Evolutionary conservation across 1,139 yeast genomes (phyloP).

Genomic region (Lodderomyces theae): DNA sequence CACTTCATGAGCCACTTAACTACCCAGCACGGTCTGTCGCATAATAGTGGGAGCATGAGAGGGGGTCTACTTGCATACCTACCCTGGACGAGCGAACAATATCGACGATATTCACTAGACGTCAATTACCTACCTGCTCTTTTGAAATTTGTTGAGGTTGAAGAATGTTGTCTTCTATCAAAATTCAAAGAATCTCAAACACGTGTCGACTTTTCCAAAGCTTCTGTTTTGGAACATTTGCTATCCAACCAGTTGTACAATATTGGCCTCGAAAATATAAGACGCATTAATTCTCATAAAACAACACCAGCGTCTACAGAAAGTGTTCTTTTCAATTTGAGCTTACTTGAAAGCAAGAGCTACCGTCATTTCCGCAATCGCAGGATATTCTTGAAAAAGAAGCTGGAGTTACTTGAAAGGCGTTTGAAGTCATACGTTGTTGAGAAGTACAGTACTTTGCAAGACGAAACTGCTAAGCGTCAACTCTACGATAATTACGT

Average conservation of each 20-base stretch:
- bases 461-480: neutral
- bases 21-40: neutral
- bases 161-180: neutral
- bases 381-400: conserved; percentile 1
- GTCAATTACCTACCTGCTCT: conserved; percentile 1
- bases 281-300: neutral
- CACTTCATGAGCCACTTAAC: neutral
- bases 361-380: conserved; percentile 8
- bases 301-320: conserved; percentile 16
- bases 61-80: neutral
- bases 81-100: neutral
- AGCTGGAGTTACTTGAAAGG: conserved; percentile 1
- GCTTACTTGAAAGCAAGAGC: conserved; percentile 9
- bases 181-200: neutral
- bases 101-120: conserved; percentile 1
- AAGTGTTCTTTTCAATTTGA: conserved; percentile 22
- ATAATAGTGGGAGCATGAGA: neutral
- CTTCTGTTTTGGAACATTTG: conserved; percentile 12
- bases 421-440: neutral
- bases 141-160: neutral
- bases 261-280: conserved; percentile 14
- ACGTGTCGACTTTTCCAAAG: neutral
- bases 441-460: neutral
- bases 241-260: conserved; percentile 17
- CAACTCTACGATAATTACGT: neutral